These are phyloP conservation scores for Cercis canadensis DNA, from an alignment of 306 rosid species.

Conservation along the genomic window DNA sequence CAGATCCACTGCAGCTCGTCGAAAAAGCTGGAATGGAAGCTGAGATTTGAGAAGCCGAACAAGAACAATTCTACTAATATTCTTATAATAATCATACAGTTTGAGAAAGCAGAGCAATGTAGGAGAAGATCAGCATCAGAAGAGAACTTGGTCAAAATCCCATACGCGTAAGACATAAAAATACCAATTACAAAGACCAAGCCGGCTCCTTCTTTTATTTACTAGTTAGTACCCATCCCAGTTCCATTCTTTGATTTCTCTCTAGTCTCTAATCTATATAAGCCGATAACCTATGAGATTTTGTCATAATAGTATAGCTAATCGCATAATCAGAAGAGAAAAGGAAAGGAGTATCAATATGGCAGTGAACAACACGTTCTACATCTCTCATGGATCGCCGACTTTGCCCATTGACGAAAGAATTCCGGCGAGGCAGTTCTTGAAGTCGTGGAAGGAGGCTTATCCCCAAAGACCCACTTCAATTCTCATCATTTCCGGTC, in stretches of 20 bases:
- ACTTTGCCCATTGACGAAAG: slow-evolving; percentile 48
- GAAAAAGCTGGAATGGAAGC: too few relatives aligned
- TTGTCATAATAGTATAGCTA: not conserved
- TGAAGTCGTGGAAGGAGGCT: slow-evolving; percentile 49
- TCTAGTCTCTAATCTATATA: not conserved
- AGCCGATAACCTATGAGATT: not conserved
- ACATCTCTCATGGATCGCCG: slow-evolving; percentile 56
- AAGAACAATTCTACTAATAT: too few relatives aligned
- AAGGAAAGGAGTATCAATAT: not conserved
- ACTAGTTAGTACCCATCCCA: too few relatives aligned
- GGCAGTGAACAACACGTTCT: slow-evolving; percentile 43
- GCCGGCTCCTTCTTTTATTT: too few relatives aligned
- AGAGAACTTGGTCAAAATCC: too few relatives aligned
- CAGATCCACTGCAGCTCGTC: too few relatives aligned
- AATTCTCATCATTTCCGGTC: slow-evolving; percentile 51
- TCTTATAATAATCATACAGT: too few relatives aligned
- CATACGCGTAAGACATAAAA: too few relatives aligned
- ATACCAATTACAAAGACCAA: too few relatives aligned
- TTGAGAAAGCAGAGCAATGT: too few relatives aligned
- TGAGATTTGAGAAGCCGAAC: too few relatives aligned
- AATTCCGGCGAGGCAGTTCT: slow-evolving; percentile 50
- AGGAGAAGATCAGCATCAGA: too few relatives aligned
- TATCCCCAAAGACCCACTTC: slow-evolving; percentile 38
- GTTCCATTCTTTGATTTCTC: not conserved
- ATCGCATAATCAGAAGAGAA: not conserved